Evolutionary conservation across 2,329 filamentous ascomycete genomes (phyloP).

Genomic region (Ophiostoma australiae): DNA sequence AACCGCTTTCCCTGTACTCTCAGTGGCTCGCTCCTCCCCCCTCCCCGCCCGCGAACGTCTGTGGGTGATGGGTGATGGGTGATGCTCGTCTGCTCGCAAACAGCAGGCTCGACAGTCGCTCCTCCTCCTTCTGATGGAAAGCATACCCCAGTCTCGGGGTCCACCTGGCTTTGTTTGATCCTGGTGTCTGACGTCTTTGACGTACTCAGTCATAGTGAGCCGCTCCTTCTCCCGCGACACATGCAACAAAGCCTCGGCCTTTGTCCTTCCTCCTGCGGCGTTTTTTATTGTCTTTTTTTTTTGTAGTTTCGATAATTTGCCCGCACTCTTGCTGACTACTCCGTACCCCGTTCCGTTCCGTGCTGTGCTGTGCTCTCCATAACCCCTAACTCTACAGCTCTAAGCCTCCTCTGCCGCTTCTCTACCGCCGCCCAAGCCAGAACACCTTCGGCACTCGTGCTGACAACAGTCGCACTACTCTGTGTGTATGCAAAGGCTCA

Average conservation of each 20-base stretch:
- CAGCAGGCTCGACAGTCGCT: neutral
- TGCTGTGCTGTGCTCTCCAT: neutral
- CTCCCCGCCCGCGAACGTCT: neutral
- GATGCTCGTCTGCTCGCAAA: too few relatives aligned
- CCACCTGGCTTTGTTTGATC: conserved; percentile 4
- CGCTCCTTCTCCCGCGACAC: neutral
- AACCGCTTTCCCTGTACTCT: neutral
- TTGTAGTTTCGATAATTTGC: neutral
- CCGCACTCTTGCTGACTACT: neutral
- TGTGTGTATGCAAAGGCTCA: neutral
- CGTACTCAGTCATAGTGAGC: neutral
- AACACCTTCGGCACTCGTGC: neutral
- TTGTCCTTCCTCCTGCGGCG: neutral
- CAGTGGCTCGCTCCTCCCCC: neutral
- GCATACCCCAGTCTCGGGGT: neutral
- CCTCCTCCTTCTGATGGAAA: neutral
- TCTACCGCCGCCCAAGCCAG: neutral
- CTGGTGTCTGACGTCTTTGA: neutral
- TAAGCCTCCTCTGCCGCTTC: neutral
- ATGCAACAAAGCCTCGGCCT: neutral
- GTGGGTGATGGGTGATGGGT: neutral
- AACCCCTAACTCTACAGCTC: neutral
- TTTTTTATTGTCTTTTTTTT: neutral
- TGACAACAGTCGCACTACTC: neutral
- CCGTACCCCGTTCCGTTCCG: neutral